Percentiles rank a stretch among this genome's conserved stretches.
Evolutionary conservation across 2,329 filamentous ascomycete genomes (phyloP).

Genomic region (Coniosporium tulheliwenetii): DNA sequence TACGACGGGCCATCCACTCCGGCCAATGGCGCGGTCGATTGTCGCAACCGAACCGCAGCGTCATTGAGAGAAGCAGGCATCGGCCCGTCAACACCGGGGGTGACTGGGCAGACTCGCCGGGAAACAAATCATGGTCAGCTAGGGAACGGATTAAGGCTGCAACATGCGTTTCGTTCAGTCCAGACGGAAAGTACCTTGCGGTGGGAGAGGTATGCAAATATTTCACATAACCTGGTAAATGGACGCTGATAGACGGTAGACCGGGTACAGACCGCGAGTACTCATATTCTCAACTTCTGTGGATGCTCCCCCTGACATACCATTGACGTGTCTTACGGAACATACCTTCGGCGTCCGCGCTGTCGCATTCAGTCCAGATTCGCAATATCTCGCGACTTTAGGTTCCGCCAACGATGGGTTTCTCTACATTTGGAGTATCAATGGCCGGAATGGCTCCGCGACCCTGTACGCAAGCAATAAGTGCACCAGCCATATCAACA

Average conservation of each 20-base stretch:
- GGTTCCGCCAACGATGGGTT: constrained; percentile 87
- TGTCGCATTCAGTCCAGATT: constrained; percentile 79
- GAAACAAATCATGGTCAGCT: constrained; percentile 66
- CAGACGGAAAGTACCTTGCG: constrained; percentile 73
- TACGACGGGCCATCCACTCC: constrained; percentile 37
- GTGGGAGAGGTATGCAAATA: constrained; percentile 56
- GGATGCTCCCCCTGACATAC: constrained; percentile 64
- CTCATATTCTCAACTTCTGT: constrained; percentile 70
- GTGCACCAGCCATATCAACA: constrained; percentile 72
- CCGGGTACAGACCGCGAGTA: constrained; percentile 82
- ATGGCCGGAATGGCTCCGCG: constrained; percentile 64
- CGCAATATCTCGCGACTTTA: constrained; percentile 72
- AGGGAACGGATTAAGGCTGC: constrained; percentile 88
- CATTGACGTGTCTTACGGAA: constrained; percentile 73
- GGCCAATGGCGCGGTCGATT: constrained; percentile 34
- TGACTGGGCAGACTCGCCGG: constrained; percentile 42
- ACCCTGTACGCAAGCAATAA: constrained; percentile 77
- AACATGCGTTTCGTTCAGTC: constrained; percentile 77
- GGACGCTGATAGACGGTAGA: constrained; percentile 31
- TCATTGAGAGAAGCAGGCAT: constrained; percentile 33
- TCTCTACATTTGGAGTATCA: constrained; percentile 79
- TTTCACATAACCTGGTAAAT: not conserved
- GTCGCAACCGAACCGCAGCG: constrained; percentile 42
- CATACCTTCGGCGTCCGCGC: constrained; percentile 81
- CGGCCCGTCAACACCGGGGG: constrained; percentile 29